A percentile compares a stretch with the other conserved stretches of the same genome.
These are phyloP conservation scores for Cryphonectria nitschkei DNA, from an alignment of 2,329 filamentous ascomycete species.

Conservation along the genomic window DNA sequence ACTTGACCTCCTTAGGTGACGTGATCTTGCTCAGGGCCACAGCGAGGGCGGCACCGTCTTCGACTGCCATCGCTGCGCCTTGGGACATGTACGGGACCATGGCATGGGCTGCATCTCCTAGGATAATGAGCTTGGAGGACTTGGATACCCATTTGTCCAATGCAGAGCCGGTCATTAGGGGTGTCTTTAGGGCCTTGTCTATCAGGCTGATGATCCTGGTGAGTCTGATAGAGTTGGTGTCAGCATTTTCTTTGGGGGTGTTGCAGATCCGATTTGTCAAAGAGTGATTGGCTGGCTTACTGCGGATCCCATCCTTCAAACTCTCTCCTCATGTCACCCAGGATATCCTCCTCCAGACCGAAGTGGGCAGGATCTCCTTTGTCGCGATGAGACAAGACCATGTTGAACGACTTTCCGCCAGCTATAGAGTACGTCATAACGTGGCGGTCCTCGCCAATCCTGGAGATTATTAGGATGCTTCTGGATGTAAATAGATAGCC, in stretches of 20 bases:
- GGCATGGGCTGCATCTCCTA: constrained; percentile 48
- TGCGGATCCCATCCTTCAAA: constrained; percentile 41
- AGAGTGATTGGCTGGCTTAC: constrained; percentile 30
- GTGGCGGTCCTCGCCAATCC: constrained; percentile 47
- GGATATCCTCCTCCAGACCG: constrained; percentile 31
- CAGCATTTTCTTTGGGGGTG: too few relatives aligned
- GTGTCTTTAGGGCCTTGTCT: constrained; percentile 41
- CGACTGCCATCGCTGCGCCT: constrained; percentile 49
- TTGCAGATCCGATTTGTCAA: not conserved
- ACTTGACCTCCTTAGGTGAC: constrained; percentile 34
- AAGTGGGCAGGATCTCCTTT: constrained; percentile 39
- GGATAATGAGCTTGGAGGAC: constrained; percentile 39
- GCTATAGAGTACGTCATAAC: constrained; percentile 52
- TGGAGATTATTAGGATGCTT: constrained; percentile 20
- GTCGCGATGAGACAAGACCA: constrained; percentile 50
- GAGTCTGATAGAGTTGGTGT: constrained; percentile 32
- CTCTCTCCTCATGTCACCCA: constrained; percentile 40
- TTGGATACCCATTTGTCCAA: constrained; percentile 39
- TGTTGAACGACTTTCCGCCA: constrained; percentile 47
- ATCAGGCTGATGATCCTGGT: constrained; percentile 42
- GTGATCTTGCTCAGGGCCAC: constrained; percentile 37
- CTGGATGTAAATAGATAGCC: not conserved
- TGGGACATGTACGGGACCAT: constrained; percentile 50
- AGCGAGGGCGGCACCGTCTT: constrained; percentile 46
- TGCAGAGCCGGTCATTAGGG: constrained; percentile 34